Conservation (phyloP, 1,139 yeast species). For the Yamadazyma buinensis region DNA sequence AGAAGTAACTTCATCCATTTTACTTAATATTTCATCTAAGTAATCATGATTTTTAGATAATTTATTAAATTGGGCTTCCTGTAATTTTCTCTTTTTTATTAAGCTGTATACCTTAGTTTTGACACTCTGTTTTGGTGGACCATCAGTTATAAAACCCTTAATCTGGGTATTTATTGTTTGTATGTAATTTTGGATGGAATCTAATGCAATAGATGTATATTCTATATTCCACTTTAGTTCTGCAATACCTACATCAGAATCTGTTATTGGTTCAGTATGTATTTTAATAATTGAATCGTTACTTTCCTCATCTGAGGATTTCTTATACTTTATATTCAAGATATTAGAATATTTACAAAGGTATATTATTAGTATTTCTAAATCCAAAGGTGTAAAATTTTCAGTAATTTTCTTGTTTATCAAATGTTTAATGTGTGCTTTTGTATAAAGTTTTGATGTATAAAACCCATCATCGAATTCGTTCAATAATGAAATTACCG, state of each 20-base stretch:
- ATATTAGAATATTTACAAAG: constrained; percentile 20
- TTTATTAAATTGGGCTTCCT: constrained; percentile 24
- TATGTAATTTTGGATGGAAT: too few species aligned
- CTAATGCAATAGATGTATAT: too few species aligned
- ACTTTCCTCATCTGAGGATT: too few species aligned
- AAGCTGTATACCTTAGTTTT: constrained; percentile 9
- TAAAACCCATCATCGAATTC: constrained; percentile 17
- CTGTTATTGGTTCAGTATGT: too few species aligned
- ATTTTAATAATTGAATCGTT: too few species aligned
- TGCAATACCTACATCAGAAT: constrained; percentile 31
- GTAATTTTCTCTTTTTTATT: constrained; percentile 8
- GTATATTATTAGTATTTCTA: constrained; percentile 23
- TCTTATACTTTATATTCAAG: constrained; percentile 11
- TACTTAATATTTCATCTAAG: constrained; percentile 33
- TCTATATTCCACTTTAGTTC: constrained; percentile 20
- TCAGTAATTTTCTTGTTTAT: constrained; percentile 8
- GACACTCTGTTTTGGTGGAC: constrained; percentile 9
- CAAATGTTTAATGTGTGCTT: too few species aligned
- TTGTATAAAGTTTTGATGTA: constrained; percentile 21
- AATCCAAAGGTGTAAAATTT: constrained; percentile 19
- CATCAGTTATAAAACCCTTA: too few species aligned
- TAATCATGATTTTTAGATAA: constrained; percentile 32
- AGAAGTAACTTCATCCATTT: constrained; percentile 46
- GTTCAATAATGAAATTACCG: too few species aligned
- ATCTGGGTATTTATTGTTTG: constrained; percentile 16